Evolutionary conservation across 345 rosid genomes (phyloP), one percentile per base, ranked within the genome.

Genomic region (Salix brachista): DNA sequence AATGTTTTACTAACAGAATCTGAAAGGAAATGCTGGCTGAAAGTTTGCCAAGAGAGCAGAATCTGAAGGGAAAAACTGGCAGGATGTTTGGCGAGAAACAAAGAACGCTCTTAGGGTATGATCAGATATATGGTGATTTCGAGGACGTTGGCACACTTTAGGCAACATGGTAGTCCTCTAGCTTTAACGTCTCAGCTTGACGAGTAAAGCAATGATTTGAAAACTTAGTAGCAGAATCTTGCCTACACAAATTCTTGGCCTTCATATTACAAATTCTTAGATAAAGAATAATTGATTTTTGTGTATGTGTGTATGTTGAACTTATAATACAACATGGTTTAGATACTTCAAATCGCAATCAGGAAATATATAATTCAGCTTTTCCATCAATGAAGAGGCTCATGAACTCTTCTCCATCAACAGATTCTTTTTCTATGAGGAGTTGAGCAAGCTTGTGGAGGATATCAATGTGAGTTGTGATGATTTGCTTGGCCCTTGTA

Each of bases 391-490:
- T 95, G 84, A 95, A 95, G 73, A 95, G 97, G 78, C 99, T 95
- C 99, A 91, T 90, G 79, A 96, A 96, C 89, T 96, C 99, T 85
- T 96, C 99, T 17, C 99, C 98, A 42, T 96, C 98, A 8, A 95
- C 97, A 12, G 96, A 90, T 87, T 93, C 97, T 80, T 95, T 95
- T 88, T 93, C 99, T 14, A 91, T 88, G 30, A 95, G 85, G 62
- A 95, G 99, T 67, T 90, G 91, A 9, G 99, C 99, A 34, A 93
- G 94, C 85, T 90, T 87, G 84, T 94, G 97, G 12, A 94, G 85
- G 72, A 94, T 92, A 86, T 90, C 80, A 48, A 79, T 79, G 65
- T 94, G 97, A 67, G 92, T 92, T 37, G 88, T 86, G 67, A 92
- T 76, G 79, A 94, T 91, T 84, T 90, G 72, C 66, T 67, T 92